Evolutionary conservation across 805 yeast genomes (phyloP).

Genomic region (Jamesozyma jinghongensis): DNA sequence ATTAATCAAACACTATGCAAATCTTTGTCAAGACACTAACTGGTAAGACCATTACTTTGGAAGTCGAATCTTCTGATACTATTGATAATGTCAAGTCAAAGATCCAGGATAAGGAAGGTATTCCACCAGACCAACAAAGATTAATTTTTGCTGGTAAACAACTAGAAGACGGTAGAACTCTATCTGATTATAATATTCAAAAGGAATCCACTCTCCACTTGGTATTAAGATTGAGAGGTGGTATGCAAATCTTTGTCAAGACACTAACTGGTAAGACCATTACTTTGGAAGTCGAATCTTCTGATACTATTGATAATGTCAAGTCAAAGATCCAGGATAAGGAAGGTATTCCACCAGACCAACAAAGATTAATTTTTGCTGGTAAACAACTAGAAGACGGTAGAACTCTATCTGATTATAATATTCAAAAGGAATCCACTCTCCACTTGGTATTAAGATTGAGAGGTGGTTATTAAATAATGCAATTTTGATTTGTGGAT

Average conservation of each 20-base stretch:
- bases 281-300: constrained; percentile 89
- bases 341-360: constrained; percentile 67
- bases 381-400: constrained; percentile 69
- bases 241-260: constrained; percentile 90
- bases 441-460: constrained; percentile 62
- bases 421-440: constrained; percentile 65
- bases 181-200: constrained; percentile 91
- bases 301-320: constrained; percentile 91
- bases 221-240: constrained; percentile 83
- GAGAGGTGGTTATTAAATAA: constrained; percentile 47
- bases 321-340: constrained; percentile 69
- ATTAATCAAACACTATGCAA: too few relatives aligned
- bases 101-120: constrained; percentile 95
- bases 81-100: constrained; percentile 91
- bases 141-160: constrained; percentile 94
- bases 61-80: constrained; percentile 87
- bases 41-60: constrained; percentile 82
- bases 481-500: not conserved
- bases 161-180: constrained; percentile 90
- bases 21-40: constrained; percentile 85
- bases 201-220: constrained; percentile 83
- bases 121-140: constrained; percentile 95
- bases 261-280: constrained; percentile 97
- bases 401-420: constrained; percentile 62
- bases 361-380: constrained; percentile 60